Evolutionary conservation across 495 filamentous ascomycete genomes (phyloP).

Genomic region (Alectoria sarmentosa): DNA sequence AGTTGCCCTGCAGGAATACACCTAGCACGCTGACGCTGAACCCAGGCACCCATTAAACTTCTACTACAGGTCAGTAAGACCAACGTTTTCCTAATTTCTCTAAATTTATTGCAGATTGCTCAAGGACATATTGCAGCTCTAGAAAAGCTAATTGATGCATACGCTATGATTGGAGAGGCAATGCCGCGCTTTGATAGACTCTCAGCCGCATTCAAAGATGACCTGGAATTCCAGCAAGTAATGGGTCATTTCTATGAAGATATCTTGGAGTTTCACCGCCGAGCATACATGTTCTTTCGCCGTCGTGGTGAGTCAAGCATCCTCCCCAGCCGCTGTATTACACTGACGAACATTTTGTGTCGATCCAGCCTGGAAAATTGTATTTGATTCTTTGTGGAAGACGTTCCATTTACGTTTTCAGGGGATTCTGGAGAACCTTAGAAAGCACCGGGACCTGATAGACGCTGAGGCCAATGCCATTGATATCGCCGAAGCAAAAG

Average conservation of each 20-base stretch:
- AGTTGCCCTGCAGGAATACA: background rate
- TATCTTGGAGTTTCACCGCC: conserved; percentile 39
- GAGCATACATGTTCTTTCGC: conserved; percentile 40
- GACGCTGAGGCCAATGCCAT: conserved; percentile 31
- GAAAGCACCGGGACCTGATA: conserved; percentile 33
- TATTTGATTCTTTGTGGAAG: conserved; percentile 39
- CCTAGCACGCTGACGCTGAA: conserved; percentile 16
- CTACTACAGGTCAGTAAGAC: conserved; percentile 32
- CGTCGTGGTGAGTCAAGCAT: conserved; percentile 30
- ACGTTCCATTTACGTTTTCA: conserved; percentile 36
- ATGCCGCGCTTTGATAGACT: conserved; percentile 36
- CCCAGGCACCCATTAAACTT: conserved; percentile 37
- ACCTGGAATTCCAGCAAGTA: conserved; percentile 34
- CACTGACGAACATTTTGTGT: background rate
- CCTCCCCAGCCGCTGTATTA: background rate
- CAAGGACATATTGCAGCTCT: conserved; percentile 34
- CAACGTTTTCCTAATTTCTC: background rate
- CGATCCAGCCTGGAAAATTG: conserved; percentile 36
- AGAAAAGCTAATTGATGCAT: conserved; percentile 37
- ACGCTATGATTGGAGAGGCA: conserved; percentile 34
- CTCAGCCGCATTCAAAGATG: conserved; percentile 25
- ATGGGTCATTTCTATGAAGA: conserved; percentile 39
- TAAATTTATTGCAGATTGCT: conserved; percentile 24
- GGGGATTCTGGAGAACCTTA: conserved; percentile 34
- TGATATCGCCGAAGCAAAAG: conserved; percentile 27